Evolutionary conservation across 352 stramenopile species (phyloP).

Genomic region (Stramenopiles sp.): DNA sequence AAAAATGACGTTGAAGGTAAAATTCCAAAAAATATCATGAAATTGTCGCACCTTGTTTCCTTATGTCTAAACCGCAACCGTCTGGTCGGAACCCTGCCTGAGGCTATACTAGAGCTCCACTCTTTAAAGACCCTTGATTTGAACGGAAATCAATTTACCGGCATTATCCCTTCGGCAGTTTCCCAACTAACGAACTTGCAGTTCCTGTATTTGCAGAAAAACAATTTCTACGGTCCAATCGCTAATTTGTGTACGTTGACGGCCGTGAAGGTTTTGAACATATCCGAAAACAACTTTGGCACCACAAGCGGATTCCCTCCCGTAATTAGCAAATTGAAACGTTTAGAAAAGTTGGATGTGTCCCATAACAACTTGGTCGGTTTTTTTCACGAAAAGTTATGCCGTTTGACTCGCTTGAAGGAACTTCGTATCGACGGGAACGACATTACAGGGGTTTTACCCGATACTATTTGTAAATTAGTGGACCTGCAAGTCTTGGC

Average conservation of each 20-base stretch:
- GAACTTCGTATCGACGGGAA: not conserved
- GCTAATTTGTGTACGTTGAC: not conserved
- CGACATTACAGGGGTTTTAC: not conserved
- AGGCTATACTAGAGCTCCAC: conserved; percentile 4
- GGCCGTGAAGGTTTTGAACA: not conserved
- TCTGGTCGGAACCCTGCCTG: conserved; percentile 13
- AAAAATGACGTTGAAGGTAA: not conserved
- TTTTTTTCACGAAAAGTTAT: not conserved
- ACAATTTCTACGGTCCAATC: not conserved
- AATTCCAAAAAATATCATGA: conserved; percentile 11
- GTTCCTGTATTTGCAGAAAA: not conserved
- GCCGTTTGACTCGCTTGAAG: not conserved
- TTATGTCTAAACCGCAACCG: conserved; percentile 17
- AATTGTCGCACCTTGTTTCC: conserved; percentile 13
- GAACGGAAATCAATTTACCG: conserved; percentile 17
- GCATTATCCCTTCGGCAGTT: conserved; percentile 13
- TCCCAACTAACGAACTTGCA: not conserved
- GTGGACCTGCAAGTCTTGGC: not conserved
- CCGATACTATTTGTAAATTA: not conserved
- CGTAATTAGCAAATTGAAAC: conserved; percentile 6
- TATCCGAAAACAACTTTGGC: conserved; percentile 3
- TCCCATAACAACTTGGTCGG: not conserved
- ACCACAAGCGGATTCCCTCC: not conserved
- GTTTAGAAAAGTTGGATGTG: not conserved
- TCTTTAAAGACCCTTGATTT: conserved; percentile 15